Evolutionary conservation across 2,329 filamentous ascomycete species (phyloP), one percentile per base, ranked within the genome.

Genomic region (Chrysoporthe austroafricana): DNA sequence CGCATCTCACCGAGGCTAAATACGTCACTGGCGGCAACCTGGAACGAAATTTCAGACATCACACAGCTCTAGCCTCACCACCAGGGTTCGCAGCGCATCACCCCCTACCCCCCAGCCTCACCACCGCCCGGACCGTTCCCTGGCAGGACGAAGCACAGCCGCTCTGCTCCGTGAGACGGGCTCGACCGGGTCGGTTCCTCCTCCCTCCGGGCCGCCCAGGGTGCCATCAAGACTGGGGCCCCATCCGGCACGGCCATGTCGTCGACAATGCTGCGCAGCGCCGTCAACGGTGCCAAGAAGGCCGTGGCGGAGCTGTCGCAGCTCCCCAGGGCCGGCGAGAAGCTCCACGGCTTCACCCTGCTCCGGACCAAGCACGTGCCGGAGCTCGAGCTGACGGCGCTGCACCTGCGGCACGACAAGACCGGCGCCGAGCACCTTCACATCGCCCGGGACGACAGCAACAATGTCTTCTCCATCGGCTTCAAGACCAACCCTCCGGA

Each of bases 401-500:
- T 98, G 64, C 92, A 96, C 71, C 86, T 99, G 71, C 90, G 92
- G 75, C 96, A 99, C 77, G 92, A 98, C 81, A 94, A 94, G 83
- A 99, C 96, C 0, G 93, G 94, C 69, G 96, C 96, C 71, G 93
- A 99, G 73, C 97, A 98, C 77, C 85, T 99, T 59, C 96, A 99
- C 80, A 91, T 99, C 74, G 95, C 94, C 18, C 87, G 95, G 73
- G 94, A 98, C 67, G 96, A 99, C 77, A 91, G 91, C 83, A 99
- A 99, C 83, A 99, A 99, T 92, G 96, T 98, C 77, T 99, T 99
- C 81, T 96, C 94, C 48, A 96, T 99, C 75, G 96, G 94, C 63
- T 99, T 99, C 88, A 97, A 97, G 87, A 99, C 96, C 34, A 98
- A 98, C 77, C 96, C 96, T 21, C 94, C 94, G 9, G 94, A 99